Conservation (phyloP, 352 stramenopile genomes). For the Pythium rhizo-oryzae region DNA sequence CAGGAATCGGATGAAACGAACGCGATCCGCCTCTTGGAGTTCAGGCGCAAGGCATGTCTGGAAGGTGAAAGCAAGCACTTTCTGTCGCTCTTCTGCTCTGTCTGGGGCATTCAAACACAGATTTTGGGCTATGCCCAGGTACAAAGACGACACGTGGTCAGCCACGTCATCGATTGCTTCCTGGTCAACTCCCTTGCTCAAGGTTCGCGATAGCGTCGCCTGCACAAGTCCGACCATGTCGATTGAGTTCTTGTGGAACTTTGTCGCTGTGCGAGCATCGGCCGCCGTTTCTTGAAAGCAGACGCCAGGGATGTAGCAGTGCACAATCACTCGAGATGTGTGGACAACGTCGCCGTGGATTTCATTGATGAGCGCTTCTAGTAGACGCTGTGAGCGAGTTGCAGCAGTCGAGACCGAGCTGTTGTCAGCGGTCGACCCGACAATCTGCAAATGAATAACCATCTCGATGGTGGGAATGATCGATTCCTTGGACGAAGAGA, state of each 20-base stretch:
- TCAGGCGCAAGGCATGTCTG: slow-evolving; percentile 35
- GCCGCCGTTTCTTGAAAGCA: slow-evolving; percentile 66
- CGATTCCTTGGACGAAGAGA: slow-evolving; percentile 70
- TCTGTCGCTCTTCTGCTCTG: slow-evolving; percentile 67
- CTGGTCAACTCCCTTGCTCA: slow-evolving; percentile 5
- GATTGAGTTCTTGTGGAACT: slow-evolving; percentile 71
- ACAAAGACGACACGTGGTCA: slow-evolving; percentile 27
- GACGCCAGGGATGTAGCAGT: slow-evolving; percentile 74
- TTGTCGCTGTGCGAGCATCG: slow-evolving; percentile 52
- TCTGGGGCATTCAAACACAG: slow-evolving; percentile 78
- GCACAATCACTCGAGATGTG: slow-evolving; percentile 60
- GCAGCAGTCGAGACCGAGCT: slow-evolving; percentile 39
- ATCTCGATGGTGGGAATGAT: slow-evolving; percentile 77
- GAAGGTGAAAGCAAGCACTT: slow-evolving; percentile 64
- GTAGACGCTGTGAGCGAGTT: slow-evolving; percentile 43
- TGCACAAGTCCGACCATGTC: slow-evolving; percentile 53
- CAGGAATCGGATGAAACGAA: slow-evolving; percentile 67
- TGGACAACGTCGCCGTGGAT: slow-evolving; percentile 57
- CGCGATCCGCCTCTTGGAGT: slow-evolving; percentile 59
- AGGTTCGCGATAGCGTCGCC: slow-evolving; percentile 12
- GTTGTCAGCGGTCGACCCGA: slow-evolving; percentile 38
- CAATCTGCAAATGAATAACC: slow-evolving; percentile 63
- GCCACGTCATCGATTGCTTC: slow-evolving; percentile 38
- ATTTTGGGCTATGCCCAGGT: slow-evolving; percentile 70
- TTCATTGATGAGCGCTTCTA: slow-evolving; percentile 49